Conservation (phyloP, 192 early-diverging fungal genomes). For the Podila minutissima region DNA sequence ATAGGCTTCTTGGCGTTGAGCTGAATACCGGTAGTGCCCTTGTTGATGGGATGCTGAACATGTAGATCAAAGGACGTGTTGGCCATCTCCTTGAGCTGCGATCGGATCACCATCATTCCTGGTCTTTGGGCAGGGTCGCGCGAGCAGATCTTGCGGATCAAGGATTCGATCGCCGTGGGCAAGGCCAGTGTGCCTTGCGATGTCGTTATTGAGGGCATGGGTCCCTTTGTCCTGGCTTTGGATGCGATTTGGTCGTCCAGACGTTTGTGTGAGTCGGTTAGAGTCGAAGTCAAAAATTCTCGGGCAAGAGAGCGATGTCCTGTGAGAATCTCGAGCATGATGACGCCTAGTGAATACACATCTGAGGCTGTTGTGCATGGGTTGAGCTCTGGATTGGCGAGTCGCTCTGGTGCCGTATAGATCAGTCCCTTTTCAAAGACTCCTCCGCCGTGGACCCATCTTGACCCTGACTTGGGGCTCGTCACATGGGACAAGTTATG, state of each 20-base stretch:
- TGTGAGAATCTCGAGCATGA: constrained; percentile 48
- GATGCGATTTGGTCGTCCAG: constrained; percentile 13
- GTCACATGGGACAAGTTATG: neutral
- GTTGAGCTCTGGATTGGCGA: constrained; percentile 46
- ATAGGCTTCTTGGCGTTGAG: constrained; percentile 51
- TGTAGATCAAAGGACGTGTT: constrained; percentile 47
- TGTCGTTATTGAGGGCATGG: constrained; percentile 29
- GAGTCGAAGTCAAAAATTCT: constrained; percentile 31
- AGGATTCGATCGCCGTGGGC: constrained; percentile 37
- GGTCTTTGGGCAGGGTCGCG: constrained; percentile 41
- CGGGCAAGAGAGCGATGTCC: constrained; percentile 46
- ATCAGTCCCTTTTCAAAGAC: constrained; percentile 45
- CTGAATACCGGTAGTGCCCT: constrained; percentile 43
- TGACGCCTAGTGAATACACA: constrained; percentile 44
- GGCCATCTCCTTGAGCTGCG: constrained; percentile 50
- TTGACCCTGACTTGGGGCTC: constrained; percentile 23
- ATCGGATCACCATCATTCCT: constrained; percentile 33
- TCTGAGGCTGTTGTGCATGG: constrained; percentile 45
- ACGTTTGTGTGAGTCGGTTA: constrained; percentile 8
- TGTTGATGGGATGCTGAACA: constrained; percentile 47
- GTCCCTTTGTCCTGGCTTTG: neutral
- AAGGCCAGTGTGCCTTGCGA: constrained; percentile 35
- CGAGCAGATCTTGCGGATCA: constrained; percentile 45
- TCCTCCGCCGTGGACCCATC: constrained; percentile 37
- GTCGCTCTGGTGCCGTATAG: constrained; percentile 49